A percentile compares a stretch with the other conserved stretches of the same genome.
These are phyloP conservation scores for Podospora pseudoanserina DNA, from an alignment of 495 filamentous ascomycete species.

Conservation along the genomic window DNA sequence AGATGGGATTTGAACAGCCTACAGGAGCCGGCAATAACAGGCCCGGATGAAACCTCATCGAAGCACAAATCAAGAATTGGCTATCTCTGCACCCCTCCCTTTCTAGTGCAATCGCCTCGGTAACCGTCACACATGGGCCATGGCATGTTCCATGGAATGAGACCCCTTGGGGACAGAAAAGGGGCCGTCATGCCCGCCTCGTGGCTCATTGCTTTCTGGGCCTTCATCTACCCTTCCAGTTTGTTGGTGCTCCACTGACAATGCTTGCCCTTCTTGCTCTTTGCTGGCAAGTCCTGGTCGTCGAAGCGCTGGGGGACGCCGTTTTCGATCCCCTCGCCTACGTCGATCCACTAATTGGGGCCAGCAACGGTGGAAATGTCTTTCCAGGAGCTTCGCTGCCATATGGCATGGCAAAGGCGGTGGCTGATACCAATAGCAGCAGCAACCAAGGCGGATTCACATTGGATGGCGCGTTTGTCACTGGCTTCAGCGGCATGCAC, in stretches of 20 bases:
- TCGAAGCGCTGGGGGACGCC: slow-evolving; percentile 17
- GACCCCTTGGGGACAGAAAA: background rate
- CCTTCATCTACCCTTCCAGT: background rate
- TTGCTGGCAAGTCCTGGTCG: slow-evolving; percentile 14
- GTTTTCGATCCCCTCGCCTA: slow-evolving; percentile 39
- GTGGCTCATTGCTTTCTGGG: background rate
- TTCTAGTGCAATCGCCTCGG: background rate
- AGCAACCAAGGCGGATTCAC: slow-evolving; percentile 72
- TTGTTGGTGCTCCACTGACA: background rate
- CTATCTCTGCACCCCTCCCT: background rate
- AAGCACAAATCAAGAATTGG: too few relatives aligned
- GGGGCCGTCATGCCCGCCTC: background rate
- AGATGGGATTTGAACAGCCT: too few relatives aligned
- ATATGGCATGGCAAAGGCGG: slow-evolving; percentile 75
- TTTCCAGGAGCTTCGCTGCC: slow-evolving; percentile 72
- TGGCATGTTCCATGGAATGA: background rate
- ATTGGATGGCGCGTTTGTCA: slow-evolving; percentile 56
- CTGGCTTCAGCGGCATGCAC: slow-evolving; percentile 66
- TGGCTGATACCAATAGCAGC: slow-evolving; percentile 63
- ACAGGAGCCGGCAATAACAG: too few relatives aligned
- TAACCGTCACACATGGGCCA: background rate
- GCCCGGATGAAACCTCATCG: too few relatives aligned
- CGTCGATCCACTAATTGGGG: slow-evolving; percentile 58
- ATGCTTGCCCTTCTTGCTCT: slow-evolving; percentile 14
- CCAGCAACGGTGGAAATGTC: slow-evolving; percentile 64